These are phyloP conservation scores for Lactarius indigo DNA, from an alignment of 768 basidiomycete genomes.

Conservation along the genomic window DNA sequence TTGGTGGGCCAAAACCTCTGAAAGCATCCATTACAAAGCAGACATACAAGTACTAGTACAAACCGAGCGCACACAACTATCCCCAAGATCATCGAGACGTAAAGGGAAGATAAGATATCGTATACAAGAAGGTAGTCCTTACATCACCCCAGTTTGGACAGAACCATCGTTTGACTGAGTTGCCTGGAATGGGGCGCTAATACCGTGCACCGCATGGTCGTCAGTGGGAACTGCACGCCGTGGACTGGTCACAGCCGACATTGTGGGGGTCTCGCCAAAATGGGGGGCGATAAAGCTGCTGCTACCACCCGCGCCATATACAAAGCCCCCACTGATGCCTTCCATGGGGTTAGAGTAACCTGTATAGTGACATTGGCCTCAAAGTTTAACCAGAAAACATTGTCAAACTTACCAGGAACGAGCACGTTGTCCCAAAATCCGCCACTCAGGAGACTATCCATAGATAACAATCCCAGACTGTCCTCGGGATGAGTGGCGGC, in stretches of 20 bases:
- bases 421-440: conserved; percentile 88
- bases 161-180: conserved; percentile 11
- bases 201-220: conserved; percentile 27
- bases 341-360: conserved; percentile 80
- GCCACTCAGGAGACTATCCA: conserved; percentile 77
- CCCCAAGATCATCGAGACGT: not conserved
- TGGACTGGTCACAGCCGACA: conserved; percentile 52
- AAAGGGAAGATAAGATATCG: not conserved
- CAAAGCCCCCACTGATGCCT: conserved; percentile 80
- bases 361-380: conserved; percentile 31
- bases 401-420: conserved; percentile 63
- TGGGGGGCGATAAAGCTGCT: conserved; percentile 80
- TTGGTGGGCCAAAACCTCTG: not conserved
- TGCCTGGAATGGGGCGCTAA: conserved; percentile 25
- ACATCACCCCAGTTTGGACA: conserved; percentile 10
- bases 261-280: conserved; percentile 54
- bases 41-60: conserved; percentile 14
- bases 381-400: conserved; percentile 7
- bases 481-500: conserved; percentile 46
- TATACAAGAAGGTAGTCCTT: not conserved
- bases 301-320: conserved; percentile 79
- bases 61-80: not conserved
- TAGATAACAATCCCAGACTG: conserved; percentile 53
- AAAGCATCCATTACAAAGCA: conserved; percentile 16
- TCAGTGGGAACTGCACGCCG: conserved; percentile 26